These are phyloP conservation scores for apple (Malus domestica) DNA, from an alignment of 306 rosid species.

Conservation along the genomic window ASM211411v1 NC_041795.1:26642501-26643000, in stretches of 20 bases:
- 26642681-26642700: background rate
- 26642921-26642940: background rate
- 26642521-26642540: too few species aligned
- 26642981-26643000: background rate
- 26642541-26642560: too few species aligned
- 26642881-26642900: background rate
- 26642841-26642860: background rate
- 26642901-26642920: background rate
- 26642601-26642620: too few species aligned
- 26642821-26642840: too few species aligned
- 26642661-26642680: too few species aligned
- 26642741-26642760: background rate
- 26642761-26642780: background rate
- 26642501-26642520: fast-evolving
- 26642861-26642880: background rate
- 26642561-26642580: too few species aligned
- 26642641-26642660: too few species aligned
- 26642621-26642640: too few species aligned
- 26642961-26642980: background rate
- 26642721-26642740: background rate
- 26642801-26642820: too few species aligned
- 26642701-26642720: background rate
- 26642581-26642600: too few species aligned
- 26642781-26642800: background rate
- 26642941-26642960: background rate